Base-by-base conservation (phyloP, 2,329 filamentous ascomycete genomes). In the Cladophialophora chaetospira region DNA sequence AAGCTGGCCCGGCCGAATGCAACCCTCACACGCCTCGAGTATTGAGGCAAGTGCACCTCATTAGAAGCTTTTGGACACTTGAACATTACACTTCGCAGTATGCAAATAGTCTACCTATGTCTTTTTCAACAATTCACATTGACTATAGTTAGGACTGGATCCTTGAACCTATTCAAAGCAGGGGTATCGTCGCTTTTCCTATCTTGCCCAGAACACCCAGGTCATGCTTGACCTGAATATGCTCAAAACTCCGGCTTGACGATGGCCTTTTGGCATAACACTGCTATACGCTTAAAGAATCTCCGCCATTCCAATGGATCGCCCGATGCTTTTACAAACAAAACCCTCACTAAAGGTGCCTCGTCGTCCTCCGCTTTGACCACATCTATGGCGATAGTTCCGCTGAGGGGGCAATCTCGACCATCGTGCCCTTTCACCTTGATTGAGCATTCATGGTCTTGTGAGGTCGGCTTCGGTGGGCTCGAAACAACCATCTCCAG, bases 301-400 rank as follows among this genome's bases (percentile, higher is more conserved):
- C 94, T 80, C 59, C 94, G 84, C 94, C 95, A 99, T 76, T 97
- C 93, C 47, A 99, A 75, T 4, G 94, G 94, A 76, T 99, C 94
- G 4, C 94, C 94, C 76, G 96, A 97, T 52, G 89, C 82, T 76
- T 99, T 99, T 64, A 95, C 83, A 70, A 99, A 97, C 49, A 91
- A 82, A 25, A 97, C 89, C 36, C 38, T 44, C 13, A 44, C 48
- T 8, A 51, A n/a, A 1, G 38, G 48, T n/a, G 6, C 23, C 71
- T 97, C 92, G 21, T 92, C 80, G 28, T 93, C 73, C 59, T 88
- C 87, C 15, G 75, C 77, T 0, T 76, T 76, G 2, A 77, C 73
- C 47, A 68, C 69, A 46, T 78, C 75, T 44, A 77, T 69, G 5
- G 75, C 65, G 8, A 78, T 72, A 29, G 76, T 76, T 3, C 75